Percentiles rank a stretch among this genome's conserved stretches.
Conservation (phyloP, 2,329 filamentous ascomycete species). For the Cladosporium sp. region DNA sequence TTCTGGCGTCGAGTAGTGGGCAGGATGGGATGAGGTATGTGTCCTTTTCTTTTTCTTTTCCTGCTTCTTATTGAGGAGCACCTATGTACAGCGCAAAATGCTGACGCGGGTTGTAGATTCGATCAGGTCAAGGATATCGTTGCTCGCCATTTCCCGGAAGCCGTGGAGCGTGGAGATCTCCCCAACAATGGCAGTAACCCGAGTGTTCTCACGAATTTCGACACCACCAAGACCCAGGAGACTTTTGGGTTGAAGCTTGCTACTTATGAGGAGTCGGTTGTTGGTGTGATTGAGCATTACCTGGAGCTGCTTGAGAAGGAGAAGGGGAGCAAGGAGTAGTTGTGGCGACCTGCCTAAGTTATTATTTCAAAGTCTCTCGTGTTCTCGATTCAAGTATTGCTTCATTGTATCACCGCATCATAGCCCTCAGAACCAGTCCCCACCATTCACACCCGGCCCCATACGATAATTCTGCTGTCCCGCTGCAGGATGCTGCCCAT, state of each 20-base stretch:
- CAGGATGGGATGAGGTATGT: not conserved
- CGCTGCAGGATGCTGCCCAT: conserved; percentile 20
- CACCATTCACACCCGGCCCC: conserved; percentile 32
- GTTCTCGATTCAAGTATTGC: not conserved
- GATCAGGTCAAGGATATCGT: not conserved
- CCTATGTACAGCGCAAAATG: not conserved
- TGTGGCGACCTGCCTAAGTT: not conserved
- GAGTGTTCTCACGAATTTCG: not conserved
- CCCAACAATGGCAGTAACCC: not conserved
- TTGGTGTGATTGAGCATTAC: not conserved
- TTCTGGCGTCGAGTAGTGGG: not conserved
- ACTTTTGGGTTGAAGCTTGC: not conserved
- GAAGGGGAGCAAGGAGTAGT: not conserved
- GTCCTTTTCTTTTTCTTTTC: not conserved
- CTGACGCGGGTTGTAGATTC: not conserved
- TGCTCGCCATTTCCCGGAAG: not conserved
- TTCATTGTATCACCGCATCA: not conserved
- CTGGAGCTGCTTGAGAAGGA: not conserved
- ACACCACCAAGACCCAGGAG: not conserved
- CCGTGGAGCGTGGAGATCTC: not conserved
- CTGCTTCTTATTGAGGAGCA: not conserved
- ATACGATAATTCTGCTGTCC: conserved; percentile 28
- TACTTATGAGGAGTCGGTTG: not conserved
- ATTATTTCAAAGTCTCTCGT: not conserved
- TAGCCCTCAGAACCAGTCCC: conserved; percentile 32